phyloP scores from a whole-genome alignment of 169 alveolate species.

The Amoebophrya sp. region DNA sequence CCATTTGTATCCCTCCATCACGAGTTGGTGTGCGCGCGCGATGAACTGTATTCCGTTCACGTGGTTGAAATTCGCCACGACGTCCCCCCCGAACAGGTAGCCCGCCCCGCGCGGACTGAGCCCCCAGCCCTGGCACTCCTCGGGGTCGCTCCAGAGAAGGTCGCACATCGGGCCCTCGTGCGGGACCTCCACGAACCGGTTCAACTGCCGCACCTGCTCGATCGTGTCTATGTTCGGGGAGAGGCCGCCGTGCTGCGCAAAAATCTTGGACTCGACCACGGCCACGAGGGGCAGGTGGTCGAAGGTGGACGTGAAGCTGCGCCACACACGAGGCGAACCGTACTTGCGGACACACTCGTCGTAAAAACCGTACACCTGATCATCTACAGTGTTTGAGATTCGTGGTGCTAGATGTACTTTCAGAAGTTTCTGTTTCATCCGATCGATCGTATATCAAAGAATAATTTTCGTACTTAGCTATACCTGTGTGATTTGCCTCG shows the following conservation, averaged over 20 bases:
- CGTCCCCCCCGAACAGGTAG: conserved; percentile 85
- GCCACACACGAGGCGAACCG: conserved; percentile 83
- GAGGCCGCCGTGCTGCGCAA: conserved; percentile 92
- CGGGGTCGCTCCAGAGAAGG: conserved; percentile 32
- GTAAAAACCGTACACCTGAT: conserved; percentile 82
- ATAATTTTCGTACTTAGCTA: background rate
- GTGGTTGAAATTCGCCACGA: conserved; percentile 66
- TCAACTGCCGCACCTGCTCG: conserved; percentile 61
- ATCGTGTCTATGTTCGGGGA: conserved; percentile 79
- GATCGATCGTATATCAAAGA: background rate
- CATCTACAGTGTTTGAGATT: background rate
- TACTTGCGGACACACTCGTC: conserved; percentile 89
- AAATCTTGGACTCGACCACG: conserved; percentile 74
- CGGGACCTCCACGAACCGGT: conserved; percentile 77
- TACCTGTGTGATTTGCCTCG: conserved; percentile 77
- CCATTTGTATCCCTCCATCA: conserved; percentile 64
- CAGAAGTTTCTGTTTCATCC: background rate
- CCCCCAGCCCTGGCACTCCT: conserved; percentile 70
- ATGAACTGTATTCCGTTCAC: conserved; percentile 77
- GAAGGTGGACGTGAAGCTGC: conserved; percentile 76
- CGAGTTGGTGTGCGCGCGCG: conserved; percentile 85
- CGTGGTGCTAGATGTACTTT: background rate
- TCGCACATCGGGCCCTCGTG: conserved; percentile 98
- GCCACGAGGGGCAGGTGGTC: conserved; percentile 89
- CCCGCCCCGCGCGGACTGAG: conserved; percentile 96